phyloP scores from a whole-genome alignment of 2,329 filamentous ascomycete genomes.

The Verticillium dahliae region DNA sequence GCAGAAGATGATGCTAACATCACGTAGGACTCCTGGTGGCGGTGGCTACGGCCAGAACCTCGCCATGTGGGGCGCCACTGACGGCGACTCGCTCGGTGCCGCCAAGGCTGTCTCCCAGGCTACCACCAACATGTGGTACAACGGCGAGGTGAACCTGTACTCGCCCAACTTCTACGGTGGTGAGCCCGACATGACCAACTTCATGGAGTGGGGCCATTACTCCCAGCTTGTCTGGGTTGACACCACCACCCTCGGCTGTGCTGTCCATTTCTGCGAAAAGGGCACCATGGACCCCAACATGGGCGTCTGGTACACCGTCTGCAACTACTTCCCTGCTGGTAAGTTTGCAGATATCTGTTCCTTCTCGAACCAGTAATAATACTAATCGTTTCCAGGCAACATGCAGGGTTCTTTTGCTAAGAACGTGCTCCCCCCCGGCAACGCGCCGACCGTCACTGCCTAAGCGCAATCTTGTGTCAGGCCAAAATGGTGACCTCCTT shows the following conservation, averaged over 20 bases:
- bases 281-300: slow-evolving; percentile 39
- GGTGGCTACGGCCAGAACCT: slow-evolving; percentile 89
- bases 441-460: slow-evolving; percentile 19
- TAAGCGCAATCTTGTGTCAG: slow-evolving; percentile 3
- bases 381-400: slow-evolving; percentile 36
- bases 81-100: slow-evolving; percentile 36
- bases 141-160: slow-evolving; percentile 61
- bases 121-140: slow-evolving; percentile 84
- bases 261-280: slow-evolving; percentile 62
- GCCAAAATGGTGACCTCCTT: not conserved
- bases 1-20: not conserved
- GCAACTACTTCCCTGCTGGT: slow-evolving; percentile 78
- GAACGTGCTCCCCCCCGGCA: slow-evolving; percentile 41
- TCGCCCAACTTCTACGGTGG: slow-evolving; percentile 51
- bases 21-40: slow-evolving; percentile 42
- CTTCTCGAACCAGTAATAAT: not conserved
- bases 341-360: slow-evolving; percentile 25
- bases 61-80: slow-evolving; percentile 51
- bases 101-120: slow-evolving; percentile 55
- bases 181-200: slow-evolving; percentile 53
- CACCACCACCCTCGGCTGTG: slow-evolving; percentile 36
- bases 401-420: slow-evolving; percentile 39
- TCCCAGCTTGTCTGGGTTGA: slow-evolving; percentile 36
- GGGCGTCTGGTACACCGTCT: slow-evolving; percentile 71
- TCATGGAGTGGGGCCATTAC: slow-evolving; percentile 57